Evolutionary conservation across 768 basidiomycete genomes (phyloP).

Genomic region (Filobasidium floriforme): DNA sequence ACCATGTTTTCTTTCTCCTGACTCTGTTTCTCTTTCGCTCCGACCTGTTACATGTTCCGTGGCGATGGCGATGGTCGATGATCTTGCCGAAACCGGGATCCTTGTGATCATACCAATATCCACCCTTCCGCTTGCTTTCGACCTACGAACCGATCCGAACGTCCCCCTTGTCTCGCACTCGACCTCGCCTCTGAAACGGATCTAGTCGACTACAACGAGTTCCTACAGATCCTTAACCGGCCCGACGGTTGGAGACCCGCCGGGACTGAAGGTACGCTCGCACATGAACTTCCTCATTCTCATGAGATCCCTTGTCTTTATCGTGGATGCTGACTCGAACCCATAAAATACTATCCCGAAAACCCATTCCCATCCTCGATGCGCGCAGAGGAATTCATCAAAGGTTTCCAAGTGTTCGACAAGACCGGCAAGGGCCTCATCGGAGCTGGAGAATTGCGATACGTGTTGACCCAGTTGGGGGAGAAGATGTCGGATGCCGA

Average conservation of each 20-base stretch:
- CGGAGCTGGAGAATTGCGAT: constrained; percentile 82
- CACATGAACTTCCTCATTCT: too few relatives aligned
- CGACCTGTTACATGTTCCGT: too few relatives aligned
- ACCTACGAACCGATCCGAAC: neutral
- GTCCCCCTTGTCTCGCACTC: neutral
- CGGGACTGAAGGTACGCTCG: constrained; percentile 72
- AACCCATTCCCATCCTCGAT: too few relatives aligned
- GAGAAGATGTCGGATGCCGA: constrained; percentile 98
- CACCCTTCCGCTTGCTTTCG: neutral
- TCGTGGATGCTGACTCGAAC: too few relatives aligned
- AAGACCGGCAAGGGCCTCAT: constrained; percentile 89
- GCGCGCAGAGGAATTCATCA: constrained; percentile 91
- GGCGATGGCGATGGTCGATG: too few relatives aligned
- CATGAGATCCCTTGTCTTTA: too few relatives aligned
- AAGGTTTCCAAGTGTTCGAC: constrained; percentile 98
- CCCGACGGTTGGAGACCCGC: constrained; percentile 97
- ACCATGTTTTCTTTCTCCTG: neutral
- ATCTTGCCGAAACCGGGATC: neutral
- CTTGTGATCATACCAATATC: neutral
- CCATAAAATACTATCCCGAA: too few relatives aligned
- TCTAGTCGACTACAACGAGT: constrained; percentile 83
- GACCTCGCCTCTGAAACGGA: neutral
- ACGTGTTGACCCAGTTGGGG: constrained; percentile 89
- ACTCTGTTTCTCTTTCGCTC: neutral
- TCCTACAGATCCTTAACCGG: constrained; percentile 81